Percentiles rank a stretch among this genome's conserved stretches.
These are phyloP conservation scores for Ceraceosorus guamensis DNA, from an alignment of 1,284 basidiomycete genomes.

Conservation along the genomic window DNA sequence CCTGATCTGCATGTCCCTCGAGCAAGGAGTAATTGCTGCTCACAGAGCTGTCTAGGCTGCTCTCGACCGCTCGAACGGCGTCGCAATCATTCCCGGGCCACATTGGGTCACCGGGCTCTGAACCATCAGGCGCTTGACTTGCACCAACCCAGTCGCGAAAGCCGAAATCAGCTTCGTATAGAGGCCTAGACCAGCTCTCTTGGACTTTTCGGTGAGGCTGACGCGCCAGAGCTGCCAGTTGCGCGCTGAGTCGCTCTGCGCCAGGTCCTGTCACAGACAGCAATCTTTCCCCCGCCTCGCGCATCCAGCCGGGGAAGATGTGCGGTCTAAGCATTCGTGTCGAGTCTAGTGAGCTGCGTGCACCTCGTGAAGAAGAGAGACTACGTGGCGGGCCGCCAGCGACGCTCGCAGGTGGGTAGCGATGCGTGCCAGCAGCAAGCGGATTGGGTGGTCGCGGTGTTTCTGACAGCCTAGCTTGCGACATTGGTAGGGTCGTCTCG, in stretches of 20 bases:
- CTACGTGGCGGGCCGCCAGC: too few species aligned
- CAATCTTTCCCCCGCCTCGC: background rate
- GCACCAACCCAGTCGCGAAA: too few species aligned
- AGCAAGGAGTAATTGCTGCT: slow-evolving; percentile 22
- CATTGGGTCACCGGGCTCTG: too few species aligned
- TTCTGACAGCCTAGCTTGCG: too few species aligned
- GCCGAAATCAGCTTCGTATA: background rate
- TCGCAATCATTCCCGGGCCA: background rate
- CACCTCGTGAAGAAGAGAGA: too few species aligned
- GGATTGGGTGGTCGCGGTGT: too few species aligned
- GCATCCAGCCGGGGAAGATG: background rate
- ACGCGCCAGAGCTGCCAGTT: background rate
- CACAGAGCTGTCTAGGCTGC: slow-evolving; percentile 9
- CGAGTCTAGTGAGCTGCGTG: too few species aligned
- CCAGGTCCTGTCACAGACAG: background rate
- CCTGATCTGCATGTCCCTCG: slow-evolving; percentile 11
- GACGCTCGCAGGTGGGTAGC: too few species aligned
- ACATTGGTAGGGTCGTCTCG: too few species aligned
- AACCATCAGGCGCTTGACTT: too few species aligned
- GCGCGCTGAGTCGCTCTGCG: background rate
- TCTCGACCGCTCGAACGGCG: slow-evolving; percentile 10
- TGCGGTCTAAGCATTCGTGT: too few species aligned
- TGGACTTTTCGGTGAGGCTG: background rate
- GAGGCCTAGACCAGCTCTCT: background rate
- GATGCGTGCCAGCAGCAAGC: too few species aligned